Evolutionary conservation across 129 eudicot species (phyloP).

Genomic region (Flaveria brownii): DNA sequence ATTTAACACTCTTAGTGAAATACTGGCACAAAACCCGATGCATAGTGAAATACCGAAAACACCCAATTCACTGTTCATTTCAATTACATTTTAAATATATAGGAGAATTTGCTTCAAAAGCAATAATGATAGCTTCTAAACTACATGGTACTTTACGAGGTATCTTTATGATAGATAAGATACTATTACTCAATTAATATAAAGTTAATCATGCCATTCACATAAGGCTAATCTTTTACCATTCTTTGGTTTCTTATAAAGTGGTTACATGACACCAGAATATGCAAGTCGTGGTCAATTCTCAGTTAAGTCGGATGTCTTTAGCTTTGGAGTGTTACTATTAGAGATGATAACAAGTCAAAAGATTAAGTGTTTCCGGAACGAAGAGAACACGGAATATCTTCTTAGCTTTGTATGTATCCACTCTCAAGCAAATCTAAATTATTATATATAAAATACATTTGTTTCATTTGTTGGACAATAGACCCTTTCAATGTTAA

Average conservation of each 20-base stretch:
- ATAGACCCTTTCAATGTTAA: neutral
- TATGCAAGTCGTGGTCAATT: conserved; percentile 10
- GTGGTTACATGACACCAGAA: conserved; percentile 3
- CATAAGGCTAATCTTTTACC: neutral
- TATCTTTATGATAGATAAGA: neutral
- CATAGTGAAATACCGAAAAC: no score
- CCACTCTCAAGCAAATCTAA: neutral
- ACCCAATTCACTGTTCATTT: no score
- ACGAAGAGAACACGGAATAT: neutral
- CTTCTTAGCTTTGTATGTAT: conserved; percentile 12
- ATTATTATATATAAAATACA: no score
- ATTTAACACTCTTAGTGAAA: no score
- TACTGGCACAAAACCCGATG: no score
- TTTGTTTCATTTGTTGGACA: neutral
- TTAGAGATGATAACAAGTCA: conserved; percentile 24
- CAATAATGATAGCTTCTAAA: neutral
- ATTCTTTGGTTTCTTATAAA: neutral
- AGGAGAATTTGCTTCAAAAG: neutral
- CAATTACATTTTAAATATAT: no score
- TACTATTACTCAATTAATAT: neutral
- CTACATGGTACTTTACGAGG: neutral
- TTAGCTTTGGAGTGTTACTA: conserved; percentile 34
- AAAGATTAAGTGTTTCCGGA: neutral
- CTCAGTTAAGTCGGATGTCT: conserved; percentile 35
- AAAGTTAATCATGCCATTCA: neutral